Base-by-base conservation (phyloP, 768 basidiomycete species). In the Tulasnella sp. region DNA sequence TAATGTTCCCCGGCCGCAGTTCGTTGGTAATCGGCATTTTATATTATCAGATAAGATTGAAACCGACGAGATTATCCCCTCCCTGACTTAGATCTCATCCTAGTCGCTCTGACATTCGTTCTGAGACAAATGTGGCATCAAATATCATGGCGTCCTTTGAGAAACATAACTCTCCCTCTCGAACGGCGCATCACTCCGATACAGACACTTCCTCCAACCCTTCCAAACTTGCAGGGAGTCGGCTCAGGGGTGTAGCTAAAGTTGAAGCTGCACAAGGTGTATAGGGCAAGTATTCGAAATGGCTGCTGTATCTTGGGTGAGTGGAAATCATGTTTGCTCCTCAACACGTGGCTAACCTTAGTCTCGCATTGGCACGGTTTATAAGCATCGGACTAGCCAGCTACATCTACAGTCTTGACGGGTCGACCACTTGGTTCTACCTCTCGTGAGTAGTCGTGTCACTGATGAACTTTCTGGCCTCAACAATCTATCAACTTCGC, bases 291-390 rank as follows among this genome's bases (percentile, higher is more conserved):
- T 79, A 76, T 63, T 78, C 78, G 2, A 79, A 77, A 60, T 83
- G 82, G 80, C 71, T 73, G 42, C 71, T 85, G 23, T 85, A 84
- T 68, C 69, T 80, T 43, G 76, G 82, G 84, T 83, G 56, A 52
- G 71, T 67, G 27, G 4, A n/a, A 17, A 3, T 8, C 51, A 7
- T 11, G 21, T 3, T 9, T 48, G 19, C 34, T 38, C 7, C 5
- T 15, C 51, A 21, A 34, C 15, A 30, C 1, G 23, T 17, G 10
- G 38, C 56, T 56, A 26, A 43, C 19, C 5, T 2, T 17, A 29
- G 17, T 45, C 27, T 1, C 15, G 41, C 48, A 21, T 17, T n/a
- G 24, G 17, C 30, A 15, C n/a, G 32, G 3, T n/a, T 4, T 9
- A 4, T 13, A 24, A 56, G 55, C 29, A 44, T 56, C 26, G 55